Base-by-base conservation (phyloP, 768 basidiomycete genomes). In the Dacryopinax primogenitus region DNA sequence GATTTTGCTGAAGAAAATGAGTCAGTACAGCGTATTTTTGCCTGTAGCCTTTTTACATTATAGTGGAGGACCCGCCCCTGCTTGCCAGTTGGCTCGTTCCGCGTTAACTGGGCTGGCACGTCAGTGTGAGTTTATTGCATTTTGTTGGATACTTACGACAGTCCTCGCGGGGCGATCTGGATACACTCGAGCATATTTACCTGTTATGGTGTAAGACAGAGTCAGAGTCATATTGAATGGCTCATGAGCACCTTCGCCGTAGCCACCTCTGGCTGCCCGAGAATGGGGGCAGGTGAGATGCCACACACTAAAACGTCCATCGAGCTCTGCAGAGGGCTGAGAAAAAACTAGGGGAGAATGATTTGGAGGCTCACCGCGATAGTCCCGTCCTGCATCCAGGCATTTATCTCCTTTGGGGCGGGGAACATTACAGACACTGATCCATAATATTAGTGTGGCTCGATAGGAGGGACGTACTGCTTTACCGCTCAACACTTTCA, bases 71-170 rank as follows among this genome's bases (percentile, higher is more conserved):
- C 51, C 2, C 51, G 51, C 4, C 51, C 51, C 30, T 58, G 51
- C 30, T 58, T 58, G 51, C 51, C 51, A 4, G 51, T 58, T 21
- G 51, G 51, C 30, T 58, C 51, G 26, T 58, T 58, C 15, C 51
- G 12, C 15, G 51, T 58, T 3, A 58, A 30, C 51, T 58, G 12
- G 12, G 9, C 11, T 13, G 4, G 23, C 18, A 32, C 9, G 26
- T 58, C 26, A 58, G 26, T 30, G 11, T 15, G 26, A 30, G 51
- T 3, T 47, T 26, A 21, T 47, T 11, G 7, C 45, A 9, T 11
- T 11, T 21, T 18, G 18, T 9, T 37, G 18, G 18, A 12, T 23
- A 58, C 51, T 28, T 30, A 58, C 51, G 15, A 58, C 51, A 15
- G 51, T 58, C 30, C 26, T 58, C 15, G 51, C 51, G 11, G 51